phyloP scores from a whole-genome alignment of 768 basidiomycete genomes.

The Tremella yokohamensis region DNA sequence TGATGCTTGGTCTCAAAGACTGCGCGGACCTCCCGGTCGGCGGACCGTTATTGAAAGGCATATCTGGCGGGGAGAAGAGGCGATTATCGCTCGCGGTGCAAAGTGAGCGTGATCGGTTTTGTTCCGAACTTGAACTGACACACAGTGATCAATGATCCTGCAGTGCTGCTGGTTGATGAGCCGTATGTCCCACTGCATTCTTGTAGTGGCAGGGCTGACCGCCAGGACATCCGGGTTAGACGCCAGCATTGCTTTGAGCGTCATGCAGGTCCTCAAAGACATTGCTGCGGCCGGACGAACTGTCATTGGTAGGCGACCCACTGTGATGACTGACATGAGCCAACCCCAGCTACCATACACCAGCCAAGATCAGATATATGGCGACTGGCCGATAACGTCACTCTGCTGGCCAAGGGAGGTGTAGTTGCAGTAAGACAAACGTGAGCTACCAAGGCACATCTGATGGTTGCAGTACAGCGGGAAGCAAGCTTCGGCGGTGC shows the following conservation, averaged over 20 bases:
- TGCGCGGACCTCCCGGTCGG: conserved; percentile 57
- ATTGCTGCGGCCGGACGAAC: conserved; percentile 54
- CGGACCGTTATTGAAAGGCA: conserved; percentile 54
- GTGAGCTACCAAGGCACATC: no score
- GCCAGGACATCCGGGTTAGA: conserved; percentile 54
- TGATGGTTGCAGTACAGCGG: conserved; percentile 38
- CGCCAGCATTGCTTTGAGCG: conserved; percentile 55
- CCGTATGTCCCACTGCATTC: conserved; percentile 21
- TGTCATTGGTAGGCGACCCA: conserved; percentile 48
- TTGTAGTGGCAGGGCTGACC: not conserved
- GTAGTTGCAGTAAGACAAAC: conserved; percentile 43
- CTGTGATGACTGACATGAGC: not conserved
- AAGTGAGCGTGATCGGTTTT: conserved; percentile 37
- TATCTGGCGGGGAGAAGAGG: conserved; percentile 58
- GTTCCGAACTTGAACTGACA: conserved; percentile 10
- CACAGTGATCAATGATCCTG: conserved; percentile 52
- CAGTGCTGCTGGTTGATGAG: conserved; percentile 53
- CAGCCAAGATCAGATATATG: conserved; percentile 53
- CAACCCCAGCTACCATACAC: conserved; percentile 47
- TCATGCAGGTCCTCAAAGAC: conserved; percentile 54
- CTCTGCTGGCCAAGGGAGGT: conserved; percentile 50
- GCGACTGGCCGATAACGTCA: conserved; percentile 49
- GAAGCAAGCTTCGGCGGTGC: conserved; percentile 40
- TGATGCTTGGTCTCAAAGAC: conserved; percentile 55
- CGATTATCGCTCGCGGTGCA: conserved; percentile 56